Conservation (phyloP, 768 basidiomycete species). For the Rhodotorula paludigena region DNA sequence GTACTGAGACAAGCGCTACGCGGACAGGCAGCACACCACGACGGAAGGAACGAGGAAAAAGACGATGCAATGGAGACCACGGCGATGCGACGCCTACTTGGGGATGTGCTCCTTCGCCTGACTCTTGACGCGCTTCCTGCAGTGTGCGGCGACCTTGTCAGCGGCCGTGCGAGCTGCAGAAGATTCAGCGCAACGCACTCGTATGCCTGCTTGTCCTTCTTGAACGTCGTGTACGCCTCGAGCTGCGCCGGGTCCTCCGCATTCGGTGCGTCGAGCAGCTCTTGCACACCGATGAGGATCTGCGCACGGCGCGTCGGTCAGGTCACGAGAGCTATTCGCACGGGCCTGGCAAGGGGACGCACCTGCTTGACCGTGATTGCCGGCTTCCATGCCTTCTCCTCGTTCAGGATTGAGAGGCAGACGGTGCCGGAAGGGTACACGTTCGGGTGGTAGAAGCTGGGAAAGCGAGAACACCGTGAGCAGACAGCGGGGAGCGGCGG, state of each 20-base stretch:
- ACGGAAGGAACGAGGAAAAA: neutral
- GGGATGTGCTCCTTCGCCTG: constrained; percentile 88
- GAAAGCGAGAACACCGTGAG: neutral
- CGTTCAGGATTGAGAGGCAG: constrained; percentile 93
- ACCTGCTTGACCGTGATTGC: constrained; percentile 99
- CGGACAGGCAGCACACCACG: no score
- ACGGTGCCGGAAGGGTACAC: constrained; percentile 95
- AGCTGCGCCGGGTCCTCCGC: constrained; percentile 96
- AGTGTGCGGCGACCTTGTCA: neutral
- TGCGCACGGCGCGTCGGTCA: constrained; percentile 45
- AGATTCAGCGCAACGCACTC: constrained; percentile 57
- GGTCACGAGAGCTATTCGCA: neutral
- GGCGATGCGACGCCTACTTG: constrained; percentile 53
- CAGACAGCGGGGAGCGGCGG: neutral
- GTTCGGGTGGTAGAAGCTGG: constrained; percentile 9
- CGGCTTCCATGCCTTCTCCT: constrained; percentile 98
- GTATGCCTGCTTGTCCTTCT: constrained; percentile 90
- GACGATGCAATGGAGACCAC: neutral
- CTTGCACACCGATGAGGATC: constrained; percentile 95
- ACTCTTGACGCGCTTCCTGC: constrained; percentile 68
- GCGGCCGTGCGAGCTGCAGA: neutral
- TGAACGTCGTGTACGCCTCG: constrained; percentile 98
- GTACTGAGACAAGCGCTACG: no score
- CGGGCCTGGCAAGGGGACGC: constrained; percentile 21
- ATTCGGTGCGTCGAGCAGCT: constrained; percentile 90